phyloP scores from a whole-genome alignment of 805 yeast species.

The Schizosaccharomyces cryophilus region DNA sequence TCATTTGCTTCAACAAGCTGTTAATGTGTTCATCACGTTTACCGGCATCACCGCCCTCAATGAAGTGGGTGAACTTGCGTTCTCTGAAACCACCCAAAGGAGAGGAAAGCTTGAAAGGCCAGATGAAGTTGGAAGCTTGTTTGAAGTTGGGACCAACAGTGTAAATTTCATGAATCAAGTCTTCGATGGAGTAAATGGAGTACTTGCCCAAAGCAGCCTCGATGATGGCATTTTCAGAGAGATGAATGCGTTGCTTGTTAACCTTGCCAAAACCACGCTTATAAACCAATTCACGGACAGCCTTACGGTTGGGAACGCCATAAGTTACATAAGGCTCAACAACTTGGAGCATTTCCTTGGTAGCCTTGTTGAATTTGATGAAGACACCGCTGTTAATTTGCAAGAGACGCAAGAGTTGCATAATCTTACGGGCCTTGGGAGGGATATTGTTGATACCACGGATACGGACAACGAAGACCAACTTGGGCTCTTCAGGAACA shows the following conservation, averaged over 20 bases:
- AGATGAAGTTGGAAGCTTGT: constrained; percentile 64
- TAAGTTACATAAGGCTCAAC: constrained; percentile 63
- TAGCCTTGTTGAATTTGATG: constrained; percentile 58
- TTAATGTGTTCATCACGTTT: constrained; percentile 61
- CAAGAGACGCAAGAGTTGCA: constrained; percentile 52
- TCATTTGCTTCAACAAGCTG: constrained; percentile 44
- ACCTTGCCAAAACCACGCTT: constrained; percentile 71
- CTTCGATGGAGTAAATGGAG: constrained; percentile 54
- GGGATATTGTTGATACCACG: constrained; percentile 61
- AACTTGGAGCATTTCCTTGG: constrained; percentile 48
- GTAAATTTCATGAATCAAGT: constrained; percentile 58
- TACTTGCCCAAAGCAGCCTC: constrained; percentile 49
- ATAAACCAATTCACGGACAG: constrained; percentile 52
- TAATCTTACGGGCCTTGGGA: constrained; percentile 63
- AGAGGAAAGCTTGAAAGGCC: constrained; percentile 69
- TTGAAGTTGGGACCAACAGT: constrained; percentile 69
- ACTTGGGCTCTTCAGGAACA: constrained; percentile 50
- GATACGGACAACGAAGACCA: constrained; percentile 48
- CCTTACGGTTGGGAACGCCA: constrained; percentile 56
- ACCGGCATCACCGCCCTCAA: constrained; percentile 71
- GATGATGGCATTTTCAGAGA: constrained; percentile 44
- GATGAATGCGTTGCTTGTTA: constrained; percentile 51
- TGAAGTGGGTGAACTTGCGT: constrained; percentile 54
- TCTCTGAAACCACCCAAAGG: constrained; percentile 68
- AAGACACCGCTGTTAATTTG: constrained; percentile 64